These are phyloP conservation scores for Kodamaea sagamina DNA, from an alignment of 805 yeast species.

Conservation along the genomic window DNA sequence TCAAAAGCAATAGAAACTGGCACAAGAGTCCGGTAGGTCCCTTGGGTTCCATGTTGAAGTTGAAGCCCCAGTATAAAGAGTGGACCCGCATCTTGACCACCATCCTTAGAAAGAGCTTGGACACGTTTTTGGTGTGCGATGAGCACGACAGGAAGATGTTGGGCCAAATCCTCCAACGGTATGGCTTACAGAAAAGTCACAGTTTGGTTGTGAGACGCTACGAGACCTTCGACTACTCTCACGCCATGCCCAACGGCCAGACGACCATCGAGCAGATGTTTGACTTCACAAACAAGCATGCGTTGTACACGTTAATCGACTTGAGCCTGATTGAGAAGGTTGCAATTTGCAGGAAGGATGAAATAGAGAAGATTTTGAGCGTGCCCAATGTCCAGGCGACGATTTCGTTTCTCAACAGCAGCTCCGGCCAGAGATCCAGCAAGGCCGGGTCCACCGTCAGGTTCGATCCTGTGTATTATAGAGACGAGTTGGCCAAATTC, in stretches of 20 bases:
- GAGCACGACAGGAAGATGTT: conserved; percentile 54
- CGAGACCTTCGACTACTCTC: conserved; percentile 57
- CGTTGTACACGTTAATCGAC: conserved; percentile 67
- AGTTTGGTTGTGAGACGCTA: conserved; percentile 44
- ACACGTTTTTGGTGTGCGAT: conserved; percentile 67
- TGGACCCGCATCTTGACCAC: conserved; percentile 69
- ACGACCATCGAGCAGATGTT: conserved; percentile 63
- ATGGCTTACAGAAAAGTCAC: conserved; percentile 29
- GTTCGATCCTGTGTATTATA: conserved; percentile 55
- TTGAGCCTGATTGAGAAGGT: conserved; percentile 57
- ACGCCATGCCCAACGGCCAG: conserved; percentile 43
- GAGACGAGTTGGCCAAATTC: conserved; percentile 30
- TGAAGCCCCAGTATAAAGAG: conserved; percentile 52
- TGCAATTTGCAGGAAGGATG: conserved; percentile 51
- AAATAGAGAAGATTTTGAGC: conserved; percentile 47
- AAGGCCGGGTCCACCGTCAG: conserved; percentile 46
- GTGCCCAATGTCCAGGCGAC: conserved; percentile 44
- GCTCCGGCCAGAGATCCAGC: conserved; percentile 48
- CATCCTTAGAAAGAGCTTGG: conserved; percentile 49
- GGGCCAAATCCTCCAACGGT: conserved; percentile 31
- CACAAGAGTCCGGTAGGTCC: conserved; percentile 75
- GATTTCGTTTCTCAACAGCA: conserved; percentile 41
- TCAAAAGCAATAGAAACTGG: conserved; percentile 38
- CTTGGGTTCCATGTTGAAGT: conserved; percentile 58
- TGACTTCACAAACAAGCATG: conserved; percentile 52